Conservation (phyloP, 2,329 filamentous ascomycete genomes). For the Ophiocordyceps robertsii region DNA sequence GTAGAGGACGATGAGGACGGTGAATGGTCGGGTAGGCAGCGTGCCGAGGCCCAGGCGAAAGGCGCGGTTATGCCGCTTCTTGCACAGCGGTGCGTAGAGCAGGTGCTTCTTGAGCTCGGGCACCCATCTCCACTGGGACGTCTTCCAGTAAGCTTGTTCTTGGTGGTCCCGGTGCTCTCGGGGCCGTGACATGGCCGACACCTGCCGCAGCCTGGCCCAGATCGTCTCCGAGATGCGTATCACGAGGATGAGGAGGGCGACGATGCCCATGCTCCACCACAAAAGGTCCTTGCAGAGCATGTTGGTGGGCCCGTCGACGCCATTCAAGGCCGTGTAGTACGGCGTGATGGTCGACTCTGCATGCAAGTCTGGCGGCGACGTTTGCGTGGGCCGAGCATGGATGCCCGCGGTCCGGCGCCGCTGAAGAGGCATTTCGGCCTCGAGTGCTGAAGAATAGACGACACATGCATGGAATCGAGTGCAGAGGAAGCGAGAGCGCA, state of each 20-base stretch:
- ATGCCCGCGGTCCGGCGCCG: too few species aligned
- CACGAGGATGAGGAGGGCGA: not conserved
- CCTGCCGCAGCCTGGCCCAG: not conserved
- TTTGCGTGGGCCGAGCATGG: too few species aligned
- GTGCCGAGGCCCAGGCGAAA: constrained; percentile 47
- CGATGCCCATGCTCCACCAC: not conserved
- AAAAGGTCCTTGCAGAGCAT: not conserved
- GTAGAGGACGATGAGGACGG: constrained; percentile 41
- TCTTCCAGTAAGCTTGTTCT: constrained; percentile 42
- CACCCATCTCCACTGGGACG: constrained; percentile 43
- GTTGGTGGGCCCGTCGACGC: not conserved
- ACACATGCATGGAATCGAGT: too few species aligned
- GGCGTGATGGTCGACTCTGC: not conserved
- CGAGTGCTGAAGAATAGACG: too few species aligned
- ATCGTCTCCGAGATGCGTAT: not conserved
- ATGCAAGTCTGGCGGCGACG: too few species aligned
- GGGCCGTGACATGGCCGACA: not conserved
- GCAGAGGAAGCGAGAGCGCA: too few species aligned
- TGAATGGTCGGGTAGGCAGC: constrained; percentile 50
- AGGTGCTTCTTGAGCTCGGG: constrained; percentile 47
- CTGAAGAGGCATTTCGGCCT: too few species aligned
- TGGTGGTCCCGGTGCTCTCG: constrained; percentile 10
- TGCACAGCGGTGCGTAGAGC: constrained; percentile 45
- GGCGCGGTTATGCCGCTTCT: constrained; percentile 53
- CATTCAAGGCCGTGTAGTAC: not conserved